These are phyloP conservation scores for Bacterosira constricta DNA, from an alignment of 108 stramenopile genomes.

Conservation along the genomic window DNA sequence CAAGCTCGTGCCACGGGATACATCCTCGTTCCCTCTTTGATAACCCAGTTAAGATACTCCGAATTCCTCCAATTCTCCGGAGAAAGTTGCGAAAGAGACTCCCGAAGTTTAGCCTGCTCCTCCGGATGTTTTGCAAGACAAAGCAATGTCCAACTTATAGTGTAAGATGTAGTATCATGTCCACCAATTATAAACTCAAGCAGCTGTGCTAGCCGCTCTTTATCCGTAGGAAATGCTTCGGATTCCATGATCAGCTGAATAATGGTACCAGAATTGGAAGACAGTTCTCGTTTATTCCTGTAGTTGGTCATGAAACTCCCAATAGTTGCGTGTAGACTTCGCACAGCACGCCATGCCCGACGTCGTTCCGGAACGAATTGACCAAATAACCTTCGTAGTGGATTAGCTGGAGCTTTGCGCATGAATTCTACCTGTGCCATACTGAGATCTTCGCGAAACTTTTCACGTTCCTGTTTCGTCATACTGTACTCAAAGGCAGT, in stretches of 20 bases:
- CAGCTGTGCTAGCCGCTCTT: not conserved
- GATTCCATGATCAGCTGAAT: slow-evolving; percentile 9
- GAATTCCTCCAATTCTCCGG: too few species aligned
- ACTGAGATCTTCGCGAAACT: not conserved
- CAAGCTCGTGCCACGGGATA: slow-evolving; percentile 23
- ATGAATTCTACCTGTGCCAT: not conserved
- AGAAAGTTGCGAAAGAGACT: too few species aligned
- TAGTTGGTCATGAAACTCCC: slow-evolving; percentile 20
- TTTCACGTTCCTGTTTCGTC: not conserved
- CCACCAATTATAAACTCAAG: not conserved
- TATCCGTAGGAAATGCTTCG: not conserved
- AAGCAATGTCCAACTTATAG: not conserved
- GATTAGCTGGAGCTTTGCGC: not conserved
- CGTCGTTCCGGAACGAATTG: not conserved
- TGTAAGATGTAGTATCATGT: slow-evolving; percentile 22
- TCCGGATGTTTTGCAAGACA: slow-evolving; percentile 5
- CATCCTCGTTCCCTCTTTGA: slow-evolving; percentile 36
- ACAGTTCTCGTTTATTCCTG: slow-evolving; percentile 2
- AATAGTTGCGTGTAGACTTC: not conserved
- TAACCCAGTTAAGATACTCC: slow-evolving; percentile 15
- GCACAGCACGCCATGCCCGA: not conserved
- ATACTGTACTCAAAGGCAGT: slow-evolving; percentile 14
- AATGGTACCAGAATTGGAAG: slow-evolving; percentile 6
- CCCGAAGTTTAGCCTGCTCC: not conserved
- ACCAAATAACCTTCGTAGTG: not conserved